Conservation (phyloP, 176 grass and related monocot species). For the Hordeum marinum region DNA sequence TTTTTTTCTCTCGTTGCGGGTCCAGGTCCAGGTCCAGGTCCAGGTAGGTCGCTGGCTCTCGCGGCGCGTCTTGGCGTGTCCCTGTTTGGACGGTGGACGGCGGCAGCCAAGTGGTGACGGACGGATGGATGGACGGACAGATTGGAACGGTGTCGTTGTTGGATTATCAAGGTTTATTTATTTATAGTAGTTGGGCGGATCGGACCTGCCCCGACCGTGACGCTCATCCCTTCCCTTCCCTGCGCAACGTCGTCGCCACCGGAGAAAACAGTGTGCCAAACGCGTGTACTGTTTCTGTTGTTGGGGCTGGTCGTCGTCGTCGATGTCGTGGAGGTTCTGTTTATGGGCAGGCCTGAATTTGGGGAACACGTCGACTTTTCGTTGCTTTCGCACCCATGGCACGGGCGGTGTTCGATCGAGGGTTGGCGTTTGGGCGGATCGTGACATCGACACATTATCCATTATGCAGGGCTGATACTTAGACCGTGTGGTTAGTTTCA, state of each 20-base stretch:
- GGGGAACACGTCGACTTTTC: too few relatives aligned
- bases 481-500: too few relatives aligned
- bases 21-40: too few relatives aligned
- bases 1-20: too few relatives aligned
- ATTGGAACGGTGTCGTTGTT: neutral
- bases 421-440: too few relatives aligned
- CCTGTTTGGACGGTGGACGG: neutral
- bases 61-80: neutral
- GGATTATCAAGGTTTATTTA: neutral
- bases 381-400: too few relatives aligned
- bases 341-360: too few relatives aligned
- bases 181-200: constrained; percentile 3
- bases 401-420: too few relatives aligned
- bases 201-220: neutral
- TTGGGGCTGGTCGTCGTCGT: neutral
- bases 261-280: neutral
- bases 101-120: neutral
- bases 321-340: too few relatives aligned
- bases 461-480: too few relatives aligned
- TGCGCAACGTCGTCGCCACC: neutral
- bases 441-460: too few relatives aligned
- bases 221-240: neutral
- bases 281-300: neutral
- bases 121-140: too few relatives aligned
- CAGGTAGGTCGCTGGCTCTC: neutral